Evolutionary conservation across 2,329 filamentous ascomycete genomes (phyloP).

Genomic region (Tolypocladium ophioglossoides): DNA sequence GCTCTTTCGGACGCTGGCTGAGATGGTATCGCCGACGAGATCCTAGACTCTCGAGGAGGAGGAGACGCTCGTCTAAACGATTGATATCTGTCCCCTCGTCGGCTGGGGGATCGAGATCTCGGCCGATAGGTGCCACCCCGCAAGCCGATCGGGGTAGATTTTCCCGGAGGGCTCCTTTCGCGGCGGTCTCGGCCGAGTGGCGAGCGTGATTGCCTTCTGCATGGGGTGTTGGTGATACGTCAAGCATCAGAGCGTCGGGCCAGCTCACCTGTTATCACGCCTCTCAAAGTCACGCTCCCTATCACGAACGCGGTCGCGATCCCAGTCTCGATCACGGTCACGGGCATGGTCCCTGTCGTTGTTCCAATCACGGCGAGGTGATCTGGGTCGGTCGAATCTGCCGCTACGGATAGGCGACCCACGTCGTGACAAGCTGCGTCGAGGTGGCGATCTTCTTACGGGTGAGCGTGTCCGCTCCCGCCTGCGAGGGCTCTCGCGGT

Average conservation of each 20-base stretch:
- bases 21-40: slow-evolving; percentile 40
- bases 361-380: slow-evolving; percentile 25
- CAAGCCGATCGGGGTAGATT: slow-evolving; percentile 16
- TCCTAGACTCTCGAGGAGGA: slow-evolving; percentile 36
- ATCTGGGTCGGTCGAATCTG: slow-evolving; percentile 27
- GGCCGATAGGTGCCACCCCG: slow-evolving; percentile 37
- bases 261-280: slow-evolving; percentile 29
- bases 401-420: slow-evolving; percentile 24
- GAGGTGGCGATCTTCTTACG: slow-evolving; percentile 25
- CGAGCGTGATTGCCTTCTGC: slow-evolving; percentile 43
- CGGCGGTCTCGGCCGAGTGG: slow-evolving; percentile 38
- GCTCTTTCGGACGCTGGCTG: slow-evolving; percentile 39
- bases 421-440: slow-evolving; percentile 26
- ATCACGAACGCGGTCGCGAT: slow-evolving; percentile 17
- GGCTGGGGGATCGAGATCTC: slow-evolving; percentile 40
- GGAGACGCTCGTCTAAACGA: slow-evolving; percentile 33
- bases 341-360: slow-evolving; percentile 20
- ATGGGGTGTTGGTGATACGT: background rate
- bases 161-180: slow-evolving; percentile 19
- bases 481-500: slow-evolving; percentile 25
- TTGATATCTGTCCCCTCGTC: slow-evolving; percentile 33
- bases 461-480: slow-evolving; percentile 26
- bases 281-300: slow-evolving; percentile 25
- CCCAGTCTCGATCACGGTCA: slow-evolving; percentile 20
- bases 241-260: too few species aligned